Evolutionary conservation across 768 basidiomycete genomes (phyloP), one percentile per base, ranked within the genome.

Genomic region (Suillus americanus): DNA sequence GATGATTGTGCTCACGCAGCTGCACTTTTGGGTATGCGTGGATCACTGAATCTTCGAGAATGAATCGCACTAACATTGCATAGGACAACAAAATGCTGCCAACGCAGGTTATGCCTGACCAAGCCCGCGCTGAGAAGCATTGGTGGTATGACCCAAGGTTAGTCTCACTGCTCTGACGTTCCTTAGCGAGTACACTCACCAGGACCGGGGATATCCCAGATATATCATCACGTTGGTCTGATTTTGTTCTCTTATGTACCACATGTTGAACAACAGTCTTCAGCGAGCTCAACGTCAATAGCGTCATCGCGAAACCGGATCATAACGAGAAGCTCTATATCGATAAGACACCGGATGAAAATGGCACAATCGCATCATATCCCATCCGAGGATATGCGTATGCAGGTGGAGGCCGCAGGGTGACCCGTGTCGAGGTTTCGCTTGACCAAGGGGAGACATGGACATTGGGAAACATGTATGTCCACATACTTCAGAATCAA

Each of bases 11-110:
- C 28, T 59, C 18, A 41, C 43, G 25, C 57, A 77, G 72, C 66
- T 80, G 28, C 79, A 80, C 60, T 79, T 77, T 43, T 75, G 74
- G 74, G 79, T 79, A 62, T 48, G 63, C 48, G n/a, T 12, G 14
- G 23, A 10, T 12, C 18, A 62, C 18, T 10, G 55, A 38, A 9
- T 33, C 2, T 46, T 35, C 6, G 4, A 40, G n/a, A 10, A 20
- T 50, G 25, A 51, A 25, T 28, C 8, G 4, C 62, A 20, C 14
- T 57, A 41, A 33, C 2, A 43, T 33, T 60, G 14, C 20, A 37
- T 41, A 73, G 70, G 87, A 89, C 70, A 89, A 89, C 77, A 87
- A 86, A 65, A 79, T 88, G 5, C 74, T 89, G n/a, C 88, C 88
- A 8, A 83, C 76, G 33, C 76, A 81, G 25, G 67, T 88, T 0